Base-by-base conservation (phyloP, 495 filamentous ascomycete species). In the Penicillium waksmanii region DNA sequence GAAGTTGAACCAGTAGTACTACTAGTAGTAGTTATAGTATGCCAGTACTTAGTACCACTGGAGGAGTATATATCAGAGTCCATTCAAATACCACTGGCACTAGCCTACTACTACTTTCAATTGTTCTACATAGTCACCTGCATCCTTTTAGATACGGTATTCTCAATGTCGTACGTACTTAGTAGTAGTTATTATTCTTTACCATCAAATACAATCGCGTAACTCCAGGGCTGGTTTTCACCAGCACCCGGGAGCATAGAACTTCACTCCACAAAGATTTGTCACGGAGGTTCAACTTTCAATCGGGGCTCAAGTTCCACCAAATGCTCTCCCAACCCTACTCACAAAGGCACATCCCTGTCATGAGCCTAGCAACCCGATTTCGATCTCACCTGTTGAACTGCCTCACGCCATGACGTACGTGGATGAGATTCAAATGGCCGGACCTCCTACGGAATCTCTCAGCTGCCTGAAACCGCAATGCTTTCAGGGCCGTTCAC, bases 381-480 rank as follows among this genome's bases (percentile, higher is more conserved):
- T 65, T 65, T 56, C 7, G 62, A 68, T 70, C 23, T 55, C 57
- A 66, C 57, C 67, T 57, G 56, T 63, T 21, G 42, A 57, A 56
- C 48, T 62, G 38, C 56, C 56, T 63, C 55, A 35, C 43, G 31
- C 56, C 63, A 70, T 68, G 66, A 68, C 63, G 60, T 70, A 70
- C 63, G 62, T 64, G 60, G 68, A 70, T 68, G 52, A 42, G 54
- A 64, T 68, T 66, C 63, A 64, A 70, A 68, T 70, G 42, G 18
- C 25, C 34, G 47, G 59, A 57, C 53, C 15, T 55, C 57, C 60
- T 60, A 53, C 56, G 55, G 47, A 31, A 58, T 19, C 42, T 9
- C 15, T 18, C 62, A 58, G 58, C 52, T 65, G 61, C 60, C 63
- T 69, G 57, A 46, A 55, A 10, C n/a, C 42, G n/a, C 17, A 19